phyloP scores from a whole-genome alignment of 2,329 filamentous ascomycete species.

The Colletotrichum acutatum region DNA sequence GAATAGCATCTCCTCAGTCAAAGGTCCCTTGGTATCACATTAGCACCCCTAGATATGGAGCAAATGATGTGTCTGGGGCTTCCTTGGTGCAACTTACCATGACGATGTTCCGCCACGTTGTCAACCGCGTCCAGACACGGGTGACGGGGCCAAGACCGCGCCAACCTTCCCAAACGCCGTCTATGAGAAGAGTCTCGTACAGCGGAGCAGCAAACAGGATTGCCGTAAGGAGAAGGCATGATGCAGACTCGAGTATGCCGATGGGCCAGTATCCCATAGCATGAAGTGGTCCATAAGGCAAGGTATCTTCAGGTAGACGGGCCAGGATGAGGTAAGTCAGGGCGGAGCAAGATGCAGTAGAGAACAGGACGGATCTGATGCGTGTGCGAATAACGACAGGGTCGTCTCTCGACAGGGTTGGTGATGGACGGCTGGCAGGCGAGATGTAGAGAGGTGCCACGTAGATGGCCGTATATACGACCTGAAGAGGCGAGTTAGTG shows the following conservation, averaged over 20 bases:
- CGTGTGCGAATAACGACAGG: conserved; percentile 90
- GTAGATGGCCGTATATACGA: conserved; percentile 88
- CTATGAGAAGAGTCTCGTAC: conserved; percentile 80
- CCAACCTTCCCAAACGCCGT: conserved; percentile 77
- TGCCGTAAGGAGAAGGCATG: conserved; percentile 75
- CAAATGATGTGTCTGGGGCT: conserved; percentile 5
- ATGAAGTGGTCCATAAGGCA: conserved; percentile 67
- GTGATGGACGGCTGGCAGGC: conserved; percentile 80
- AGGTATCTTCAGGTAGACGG: conserved; percentile 52
- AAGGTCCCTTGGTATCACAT: conserved; percentile 70
- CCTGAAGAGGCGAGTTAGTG: conserved; percentile 54
- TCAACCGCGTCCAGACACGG: conserved; percentile 77
- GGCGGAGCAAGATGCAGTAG: conserved; percentile 75
- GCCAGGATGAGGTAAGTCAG: conserved; percentile 74
- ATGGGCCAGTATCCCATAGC: conserved; percentile 86
- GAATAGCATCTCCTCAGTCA: conserved; percentile 95
- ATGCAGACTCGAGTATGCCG: conserved; percentile 71
- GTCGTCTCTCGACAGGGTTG: conserved; percentile 83
- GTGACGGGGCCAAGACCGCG: conserved; percentile 63
- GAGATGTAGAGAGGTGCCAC: conserved; percentile 92
- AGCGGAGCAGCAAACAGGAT: conserved; percentile 87
- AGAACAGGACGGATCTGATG: conserved; percentile 81
- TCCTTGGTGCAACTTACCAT: conserved; percentile 68
- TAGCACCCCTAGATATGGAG: neutral
- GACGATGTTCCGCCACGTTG: conserved; percentile 86